Evolutionary conservation across 345 rosid genomes (phyloP).

Genomic region (Zanthoxylum bungeanum): DNA sequence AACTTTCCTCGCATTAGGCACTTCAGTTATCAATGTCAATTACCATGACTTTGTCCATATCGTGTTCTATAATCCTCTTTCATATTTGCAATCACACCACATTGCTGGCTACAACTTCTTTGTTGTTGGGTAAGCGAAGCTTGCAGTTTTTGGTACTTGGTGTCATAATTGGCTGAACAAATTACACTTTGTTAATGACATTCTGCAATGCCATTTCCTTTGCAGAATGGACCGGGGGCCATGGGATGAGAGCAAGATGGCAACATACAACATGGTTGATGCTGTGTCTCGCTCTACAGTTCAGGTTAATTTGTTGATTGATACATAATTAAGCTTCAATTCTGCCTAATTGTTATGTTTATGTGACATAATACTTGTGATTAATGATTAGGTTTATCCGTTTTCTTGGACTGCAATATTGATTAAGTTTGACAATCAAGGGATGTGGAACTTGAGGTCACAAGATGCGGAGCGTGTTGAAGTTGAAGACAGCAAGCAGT

Average conservation of each 20-base stretch:
- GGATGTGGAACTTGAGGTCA: conserved; percentile 54
- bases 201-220: neutral
- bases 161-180: neutral
- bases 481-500: no score
- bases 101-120: conserved; percentile 52
- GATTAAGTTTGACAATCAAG: conserved; percentile 41
- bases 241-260: conserved; percentile 28
- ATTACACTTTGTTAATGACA: neutral
- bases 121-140: conserved; percentile 34
- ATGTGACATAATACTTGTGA: conserved; percentile 2
- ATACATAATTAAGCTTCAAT: neutral
- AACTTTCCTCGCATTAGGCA: conserved; percentile 8
- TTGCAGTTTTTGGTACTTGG: neutral
- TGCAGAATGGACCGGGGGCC: conserved; percentile 30
- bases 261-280: conserved; percentile 27
- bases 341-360: neutral
- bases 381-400: conserved; percentile 37
- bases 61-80: conserved; percentile 36
- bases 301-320: conserved; percentile 24
- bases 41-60: conserved; percentile 35
- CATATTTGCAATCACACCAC: conserved; percentile 40
- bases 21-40: conserved; percentile 28
- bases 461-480: conserved; percentile 33
- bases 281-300: conserved; percentile 35
- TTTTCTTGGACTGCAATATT: conserved; percentile 43